Conservation (phyloP, 768 basidiomycete genomes). For the Termitomyces bulborhizus region DNA sequence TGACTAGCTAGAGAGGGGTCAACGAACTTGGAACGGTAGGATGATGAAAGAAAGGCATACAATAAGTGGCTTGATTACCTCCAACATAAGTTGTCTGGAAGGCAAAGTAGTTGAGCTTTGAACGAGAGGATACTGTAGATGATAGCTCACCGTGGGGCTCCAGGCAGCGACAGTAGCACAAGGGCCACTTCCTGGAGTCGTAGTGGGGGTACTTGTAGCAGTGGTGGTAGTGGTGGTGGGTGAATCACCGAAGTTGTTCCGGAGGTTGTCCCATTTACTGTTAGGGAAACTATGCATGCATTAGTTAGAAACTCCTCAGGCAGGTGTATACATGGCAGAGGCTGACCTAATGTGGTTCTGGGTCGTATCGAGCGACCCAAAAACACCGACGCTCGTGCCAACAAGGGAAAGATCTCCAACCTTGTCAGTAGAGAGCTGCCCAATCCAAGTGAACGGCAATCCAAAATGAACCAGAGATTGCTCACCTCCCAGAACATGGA, state of each 20-base stretch:
- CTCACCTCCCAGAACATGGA: conserved; percentile 71
- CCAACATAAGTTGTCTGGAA: conserved; percentile 37
- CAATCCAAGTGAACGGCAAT: neutral
- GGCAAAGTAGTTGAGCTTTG: neutral
- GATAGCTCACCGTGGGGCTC: conserved; percentile 29
- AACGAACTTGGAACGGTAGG: neutral
- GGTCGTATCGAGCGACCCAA: conserved; percentile 55
- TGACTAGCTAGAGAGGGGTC: conserved; percentile 30
- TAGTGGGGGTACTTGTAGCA: conserved; percentile 16
- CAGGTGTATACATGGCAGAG: neutral
- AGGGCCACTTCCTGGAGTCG: conserved; percentile 23
- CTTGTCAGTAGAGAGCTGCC: conserved; percentile 54
- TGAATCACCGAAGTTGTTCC: conserved; percentile 46
- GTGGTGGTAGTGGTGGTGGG: conserved; percentile 19
- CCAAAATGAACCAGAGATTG: neutral
- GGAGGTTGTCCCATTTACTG: conserved; percentile 69
- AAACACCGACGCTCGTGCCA: conserved; percentile 34
- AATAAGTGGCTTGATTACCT: conserved; percentile 39
- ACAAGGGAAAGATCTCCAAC: conserved; percentile 55
- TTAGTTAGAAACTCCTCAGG: neutral
- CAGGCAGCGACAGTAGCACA: conserved; percentile 45
- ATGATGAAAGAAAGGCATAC: conserved; percentile 20
- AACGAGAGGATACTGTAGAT: neutral
- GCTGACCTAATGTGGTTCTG: conserved; percentile 57
- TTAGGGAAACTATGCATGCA: conserved; percentile 43